These are phyloP conservation scores for Immersiporthe knoxdaviesiana DNA, from an alignment of 2,329 filamentous ascomycete species.

Conservation along the genomic window DNA sequence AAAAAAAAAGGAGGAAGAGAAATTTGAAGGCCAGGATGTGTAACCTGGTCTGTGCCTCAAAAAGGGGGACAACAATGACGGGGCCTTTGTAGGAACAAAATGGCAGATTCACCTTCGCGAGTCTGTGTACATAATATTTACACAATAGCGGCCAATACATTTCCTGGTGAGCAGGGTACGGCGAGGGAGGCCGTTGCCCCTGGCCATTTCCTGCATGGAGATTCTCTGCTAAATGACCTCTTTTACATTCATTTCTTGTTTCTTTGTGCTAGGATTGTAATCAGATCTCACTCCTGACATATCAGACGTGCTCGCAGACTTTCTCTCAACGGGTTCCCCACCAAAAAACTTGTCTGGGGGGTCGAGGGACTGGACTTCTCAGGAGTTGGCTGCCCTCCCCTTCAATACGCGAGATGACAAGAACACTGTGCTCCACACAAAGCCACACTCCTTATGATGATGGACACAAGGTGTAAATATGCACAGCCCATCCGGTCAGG, in stretches of 20 bases:
- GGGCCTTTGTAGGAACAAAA: constrained; percentile 17
- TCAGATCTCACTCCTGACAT: not conserved
- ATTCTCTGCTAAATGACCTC: constrained; percentile 18
- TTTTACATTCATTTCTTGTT: not conserved
- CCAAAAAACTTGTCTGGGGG: too few relatives aligned
- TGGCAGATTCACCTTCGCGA: constrained; percentile 11
- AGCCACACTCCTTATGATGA: not conserved
- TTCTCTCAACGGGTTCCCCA: not conserved
- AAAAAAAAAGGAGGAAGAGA: constrained; percentile 7
- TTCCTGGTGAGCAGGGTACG: constrained; percentile 18
- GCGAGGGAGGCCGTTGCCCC: constrained; percentile 12
- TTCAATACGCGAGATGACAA: not conserved
- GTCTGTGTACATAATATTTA: constrained; percentile 27
- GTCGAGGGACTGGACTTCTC: not conserved
- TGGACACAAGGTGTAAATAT: not conserved
- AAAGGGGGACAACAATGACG: not conserved
- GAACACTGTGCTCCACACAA: not conserved
- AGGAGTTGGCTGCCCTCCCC: not conserved
- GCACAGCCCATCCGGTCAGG: not conserved
- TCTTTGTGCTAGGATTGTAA: not conserved
- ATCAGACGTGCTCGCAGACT: not conserved
- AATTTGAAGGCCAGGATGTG: constrained; percentile 18
- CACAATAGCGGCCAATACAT: constrained; percentile 19
- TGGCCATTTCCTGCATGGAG: constrained; percentile 3
- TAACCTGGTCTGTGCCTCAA: constrained; percentile 9